A percentile compares a stretch with the other conserved stretches of the same genome.
Conservation (phyloP, 768 basidiomycete genomes). For the Porphyrellus cyaneotinctus region DNA sequence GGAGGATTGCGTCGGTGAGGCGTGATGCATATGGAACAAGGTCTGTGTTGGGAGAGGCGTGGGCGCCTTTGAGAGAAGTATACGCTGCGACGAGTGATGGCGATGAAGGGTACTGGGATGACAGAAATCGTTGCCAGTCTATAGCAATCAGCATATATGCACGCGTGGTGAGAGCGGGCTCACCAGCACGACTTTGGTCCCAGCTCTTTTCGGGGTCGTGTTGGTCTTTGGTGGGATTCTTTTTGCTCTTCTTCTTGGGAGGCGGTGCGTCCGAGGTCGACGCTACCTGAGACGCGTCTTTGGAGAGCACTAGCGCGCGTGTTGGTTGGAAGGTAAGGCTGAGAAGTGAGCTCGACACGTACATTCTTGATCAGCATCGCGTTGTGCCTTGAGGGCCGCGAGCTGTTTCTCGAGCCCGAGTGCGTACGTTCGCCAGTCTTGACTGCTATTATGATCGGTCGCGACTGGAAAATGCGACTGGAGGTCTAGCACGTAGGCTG, state of each 20-base stretch:
- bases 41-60: constrained; percentile 9
- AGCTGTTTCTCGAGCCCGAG: constrained; percentile 29
- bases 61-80: constrained; percentile 18
- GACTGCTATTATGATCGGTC: not conserved
- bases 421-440: constrained; percentile 26
- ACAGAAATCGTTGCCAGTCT: constrained; percentile 23
- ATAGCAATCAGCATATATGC: constrained; percentile 2
- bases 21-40: constrained; percentile 2
- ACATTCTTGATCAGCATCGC: constrained; percentile 25
- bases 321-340: not conserved
- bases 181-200: constrained; percentile 21
- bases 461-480: constrained; percentile 23
- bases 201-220: constrained; percentile 19
- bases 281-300: constrained; percentile 10
- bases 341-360: not conserved
- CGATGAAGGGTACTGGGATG: constrained; percentile 17
- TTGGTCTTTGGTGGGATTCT: constrained; percentile 13
- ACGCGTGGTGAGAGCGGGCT: not conserved
- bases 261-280: constrained; percentile 18
- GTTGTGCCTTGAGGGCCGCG: constrained; percentile 15
- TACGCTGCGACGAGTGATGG: constrained; percentile 24
- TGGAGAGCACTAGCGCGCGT: constrained; percentile 18
- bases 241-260: constrained; percentile 28
- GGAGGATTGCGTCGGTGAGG: constrained; percentile 20
- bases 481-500: constrained; percentile 29